Evolutionary conservation across 139 green algal genomes (phyloP).

Genomic region (Coelastrella sp.): DNA sequence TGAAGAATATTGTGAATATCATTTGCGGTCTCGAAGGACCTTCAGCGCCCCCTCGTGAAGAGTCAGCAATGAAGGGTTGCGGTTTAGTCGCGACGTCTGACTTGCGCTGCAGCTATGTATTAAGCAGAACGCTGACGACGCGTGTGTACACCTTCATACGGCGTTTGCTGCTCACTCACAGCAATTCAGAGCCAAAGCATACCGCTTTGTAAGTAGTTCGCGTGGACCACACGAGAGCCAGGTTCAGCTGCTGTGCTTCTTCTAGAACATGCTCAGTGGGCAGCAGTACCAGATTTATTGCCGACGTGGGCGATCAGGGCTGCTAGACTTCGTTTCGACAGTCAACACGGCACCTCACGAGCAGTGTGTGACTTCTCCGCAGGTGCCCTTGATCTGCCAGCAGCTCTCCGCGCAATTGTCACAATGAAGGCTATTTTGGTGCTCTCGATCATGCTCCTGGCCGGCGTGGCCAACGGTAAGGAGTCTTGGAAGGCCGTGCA

Average conservation of each 20-base stretch:
- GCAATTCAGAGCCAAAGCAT: background rate
- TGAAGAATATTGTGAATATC: no score
- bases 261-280: background rate
- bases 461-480: conserved; percentile 6
- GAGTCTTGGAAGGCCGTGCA: no score
- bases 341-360: background rate
- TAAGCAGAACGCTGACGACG: background rate
- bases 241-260: no score
- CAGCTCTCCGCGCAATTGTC: background rate
- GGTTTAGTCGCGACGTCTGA: background rate
- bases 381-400: background rate
- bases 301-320: background rate
- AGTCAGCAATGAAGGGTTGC: background rate
- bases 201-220: background rate
- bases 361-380: background rate
- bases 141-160: no score
- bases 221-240: background rate
- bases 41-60: no score
- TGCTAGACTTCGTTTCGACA: background rate
- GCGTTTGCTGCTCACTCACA: background rate
- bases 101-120: background rate
- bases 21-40: no score
- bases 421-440: conserved; percentile 12
- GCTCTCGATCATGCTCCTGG: conserved; percentile 3
- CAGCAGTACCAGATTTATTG: background rate